phyloP scores from a whole-genome alignment of 306 rosid species.

The Cucurbita maxima region DNA sequence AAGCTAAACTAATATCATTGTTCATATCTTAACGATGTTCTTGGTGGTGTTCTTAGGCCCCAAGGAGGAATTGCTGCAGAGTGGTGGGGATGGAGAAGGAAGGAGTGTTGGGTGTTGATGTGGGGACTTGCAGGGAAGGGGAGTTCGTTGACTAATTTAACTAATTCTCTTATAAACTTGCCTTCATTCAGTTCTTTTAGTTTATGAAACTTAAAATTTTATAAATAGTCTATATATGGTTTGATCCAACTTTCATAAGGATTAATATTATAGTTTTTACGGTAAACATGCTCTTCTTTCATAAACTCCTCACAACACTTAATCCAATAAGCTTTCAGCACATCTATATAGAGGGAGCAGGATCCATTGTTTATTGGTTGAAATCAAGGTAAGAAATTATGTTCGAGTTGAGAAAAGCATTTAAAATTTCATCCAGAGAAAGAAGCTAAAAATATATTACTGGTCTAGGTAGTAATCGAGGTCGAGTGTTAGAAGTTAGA shows the following conservation, averaged over 20 bases:
- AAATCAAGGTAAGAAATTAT: background rate
- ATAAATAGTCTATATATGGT: too few relatives aligned
- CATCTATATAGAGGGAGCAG: too few relatives aligned
- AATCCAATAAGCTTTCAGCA: too few relatives aligned
- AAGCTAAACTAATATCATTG: background rate
- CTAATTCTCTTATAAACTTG: too few relatives aligned
- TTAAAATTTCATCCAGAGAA: background rate
- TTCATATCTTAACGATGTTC: background rate
- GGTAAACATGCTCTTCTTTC: too few relatives aligned
- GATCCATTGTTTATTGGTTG: too few relatives aligned
- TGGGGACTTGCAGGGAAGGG: constrained; percentile 58
- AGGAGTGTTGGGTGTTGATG: constrained; percentile 41
- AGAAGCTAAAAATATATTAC: background rate
- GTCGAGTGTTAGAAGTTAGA: background rate
- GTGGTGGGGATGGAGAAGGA: constrained; percentile 38
- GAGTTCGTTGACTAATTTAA: constrained; percentile 38
- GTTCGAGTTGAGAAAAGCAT: background rate
- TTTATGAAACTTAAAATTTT: too few relatives aligned
- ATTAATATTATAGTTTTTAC: too few relatives aligned
- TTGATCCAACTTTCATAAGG: too few relatives aligned
- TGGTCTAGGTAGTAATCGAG: background rate
- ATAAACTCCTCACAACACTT: too few relatives aligned
- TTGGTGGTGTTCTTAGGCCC: constrained; percentile 35
- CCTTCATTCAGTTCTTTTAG: too few relatives aligned
- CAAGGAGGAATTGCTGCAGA: constrained; percentile 88